phyloP scores from a whole-genome alignment of 805 yeast species.

The Hanseniaspora vineae region DNA sequence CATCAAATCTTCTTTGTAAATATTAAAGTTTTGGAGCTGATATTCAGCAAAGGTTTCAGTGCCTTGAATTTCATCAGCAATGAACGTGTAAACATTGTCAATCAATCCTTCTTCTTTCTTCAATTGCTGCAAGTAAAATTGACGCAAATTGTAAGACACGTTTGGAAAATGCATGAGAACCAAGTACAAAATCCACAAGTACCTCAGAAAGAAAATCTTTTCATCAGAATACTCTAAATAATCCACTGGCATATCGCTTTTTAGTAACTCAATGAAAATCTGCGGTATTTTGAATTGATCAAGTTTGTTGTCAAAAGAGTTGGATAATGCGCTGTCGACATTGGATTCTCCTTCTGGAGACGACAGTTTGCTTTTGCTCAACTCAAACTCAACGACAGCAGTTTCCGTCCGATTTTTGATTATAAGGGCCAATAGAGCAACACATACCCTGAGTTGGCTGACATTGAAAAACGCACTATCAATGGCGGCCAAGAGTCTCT shows the following conservation, averaged over 20 bases:
- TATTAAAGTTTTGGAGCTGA: slow-evolving; percentile 10
- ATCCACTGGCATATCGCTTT: slow-evolving; percentile 21
- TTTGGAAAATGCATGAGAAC: slow-evolving; percentile 49
- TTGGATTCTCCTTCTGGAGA: slow-evolving; percentile 13
- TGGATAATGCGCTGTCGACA: slow-evolving; percentile 9
- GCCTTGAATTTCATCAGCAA: slow-evolving; percentile 31
- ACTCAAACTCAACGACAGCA: slow-evolving; percentile 47
- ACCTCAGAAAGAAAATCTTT: slow-evolving; percentile 24
- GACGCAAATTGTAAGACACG: slow-evolving; percentile 51
- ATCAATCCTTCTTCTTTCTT: slow-evolving; percentile 33
- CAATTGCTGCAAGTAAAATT: slow-evolving; percentile 45
- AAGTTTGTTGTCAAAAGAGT: slow-evolving; percentile 5
- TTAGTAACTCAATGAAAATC: slow-evolving; percentile 26
- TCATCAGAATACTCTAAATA: slow-evolving; percentile 29
- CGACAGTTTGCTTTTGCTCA: slow-evolving; percentile 29
- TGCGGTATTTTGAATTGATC: slow-evolving; percentile 19
- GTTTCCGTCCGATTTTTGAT: slow-evolving; percentile 42
- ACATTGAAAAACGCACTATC: slow-evolving; percentile 12
- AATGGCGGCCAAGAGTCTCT: slow-evolving; percentile 26
- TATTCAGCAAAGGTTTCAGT: slow-evolving; percentile 14
- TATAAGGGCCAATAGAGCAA: slow-evolving; percentile 26
- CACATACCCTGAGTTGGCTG: slow-evolving; percentile 33
- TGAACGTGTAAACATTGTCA: slow-evolving; percentile 35
- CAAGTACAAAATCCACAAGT: slow-evolving; percentile 59
- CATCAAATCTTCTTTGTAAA: slow-evolving; percentile 16